Evolutionary conservation across 139 green algal species (phyloP).

Genomic region (Chlorella vulgaris): DNA sequence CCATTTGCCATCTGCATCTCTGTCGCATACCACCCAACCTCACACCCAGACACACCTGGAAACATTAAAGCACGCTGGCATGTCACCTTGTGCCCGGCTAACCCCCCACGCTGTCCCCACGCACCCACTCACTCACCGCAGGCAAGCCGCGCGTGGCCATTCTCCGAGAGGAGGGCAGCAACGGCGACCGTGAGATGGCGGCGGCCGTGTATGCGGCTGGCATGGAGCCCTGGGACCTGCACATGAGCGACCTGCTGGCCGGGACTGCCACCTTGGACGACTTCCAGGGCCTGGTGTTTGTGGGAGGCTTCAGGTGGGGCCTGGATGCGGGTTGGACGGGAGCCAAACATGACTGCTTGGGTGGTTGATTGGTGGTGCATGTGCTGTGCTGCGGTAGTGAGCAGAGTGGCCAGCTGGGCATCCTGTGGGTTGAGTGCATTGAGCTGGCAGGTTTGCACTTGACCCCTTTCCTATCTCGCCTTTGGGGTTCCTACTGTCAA

Average conservation of each 20-base stretch:
- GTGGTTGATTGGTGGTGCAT: not conserved
- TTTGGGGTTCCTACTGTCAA: no score
- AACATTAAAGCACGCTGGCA: no score
- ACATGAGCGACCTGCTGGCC: slow-evolving; percentile 94
- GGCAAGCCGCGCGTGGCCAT: slow-evolving; percentile 80
- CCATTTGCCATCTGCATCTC: no score
- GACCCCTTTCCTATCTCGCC: no score
- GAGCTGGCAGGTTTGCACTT: no score
- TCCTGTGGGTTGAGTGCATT: no score
- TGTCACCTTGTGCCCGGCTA: no score
- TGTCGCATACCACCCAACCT: no score
- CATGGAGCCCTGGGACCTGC: slow-evolving; percentile 97
- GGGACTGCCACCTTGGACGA: slow-evolving; percentile 75
- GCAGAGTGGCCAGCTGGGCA: no score
- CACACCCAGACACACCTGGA: no score
- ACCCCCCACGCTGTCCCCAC: not conserved
- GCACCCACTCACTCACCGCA: not conserved
- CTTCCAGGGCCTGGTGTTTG: slow-evolving; percentile 90
- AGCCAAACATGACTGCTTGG: not conserved
- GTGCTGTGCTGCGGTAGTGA: no score
- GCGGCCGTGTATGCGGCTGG: slow-evolving; percentile 83
- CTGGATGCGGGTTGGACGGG: not conserved
- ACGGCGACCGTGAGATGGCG: slow-evolving; percentile 98
- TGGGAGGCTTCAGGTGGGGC: slow-evolving; percentile 64
- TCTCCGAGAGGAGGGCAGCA: slow-evolving; percentile 96